Evolutionary conservation across 2,329 filamentous ascomycete species (phyloP).

Genomic region (Colletotrichum navitas): DNA sequence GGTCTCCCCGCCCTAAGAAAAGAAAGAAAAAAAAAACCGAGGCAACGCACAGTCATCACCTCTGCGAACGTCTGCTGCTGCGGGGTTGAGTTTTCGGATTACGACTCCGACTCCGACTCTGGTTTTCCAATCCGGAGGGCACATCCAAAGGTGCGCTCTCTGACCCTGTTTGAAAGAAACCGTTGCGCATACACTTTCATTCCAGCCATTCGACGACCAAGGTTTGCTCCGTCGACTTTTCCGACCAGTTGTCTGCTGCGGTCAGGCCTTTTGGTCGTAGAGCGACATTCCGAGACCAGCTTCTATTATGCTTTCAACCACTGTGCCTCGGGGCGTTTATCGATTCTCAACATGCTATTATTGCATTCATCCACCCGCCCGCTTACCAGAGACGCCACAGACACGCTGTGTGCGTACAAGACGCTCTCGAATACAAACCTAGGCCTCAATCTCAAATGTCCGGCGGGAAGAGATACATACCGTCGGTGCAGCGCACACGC

Average conservation of each 20-base stretch:
- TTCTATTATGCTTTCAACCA: background rate
- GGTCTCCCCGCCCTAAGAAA: background rate
- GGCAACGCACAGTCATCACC: background rate
- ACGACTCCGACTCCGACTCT: too few relatives aligned
- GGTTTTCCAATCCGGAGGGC: background rate
- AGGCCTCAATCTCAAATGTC: too few relatives aligned
- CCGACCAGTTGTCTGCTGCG: background rate
- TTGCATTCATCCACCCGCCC: background rate
- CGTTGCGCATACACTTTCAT: slow-evolving; percentile 27
- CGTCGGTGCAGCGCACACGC: too few relatives aligned
- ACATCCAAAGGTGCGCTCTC: slow-evolving; percentile 1
- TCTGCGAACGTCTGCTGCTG: slow-evolving; percentile 10
- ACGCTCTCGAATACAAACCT: too few relatives aligned
- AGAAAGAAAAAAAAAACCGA: slow-evolving; percentile 20
- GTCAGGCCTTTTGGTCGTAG: background rate
- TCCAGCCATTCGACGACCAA: slow-evolving; percentile 15
- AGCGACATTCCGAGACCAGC: background rate
- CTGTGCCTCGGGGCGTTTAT: background rate
- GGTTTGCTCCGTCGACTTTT: background rate
- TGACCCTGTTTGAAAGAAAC: slow-evolving; percentile 32
- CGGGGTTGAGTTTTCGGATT: background rate
- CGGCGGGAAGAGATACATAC: too few relatives aligned
- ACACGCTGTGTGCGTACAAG: too few relatives aligned
- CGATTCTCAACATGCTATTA: background rate
- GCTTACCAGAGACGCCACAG: background rate